A percentile compares a stretch with the other conserved stretches of the same genome.
These are phyloP conservation scores for Chrysopogon serrulatus DNA, from an alignment of 176 grass and related monocot genomes.

Conservation along the genomic window DNA sequence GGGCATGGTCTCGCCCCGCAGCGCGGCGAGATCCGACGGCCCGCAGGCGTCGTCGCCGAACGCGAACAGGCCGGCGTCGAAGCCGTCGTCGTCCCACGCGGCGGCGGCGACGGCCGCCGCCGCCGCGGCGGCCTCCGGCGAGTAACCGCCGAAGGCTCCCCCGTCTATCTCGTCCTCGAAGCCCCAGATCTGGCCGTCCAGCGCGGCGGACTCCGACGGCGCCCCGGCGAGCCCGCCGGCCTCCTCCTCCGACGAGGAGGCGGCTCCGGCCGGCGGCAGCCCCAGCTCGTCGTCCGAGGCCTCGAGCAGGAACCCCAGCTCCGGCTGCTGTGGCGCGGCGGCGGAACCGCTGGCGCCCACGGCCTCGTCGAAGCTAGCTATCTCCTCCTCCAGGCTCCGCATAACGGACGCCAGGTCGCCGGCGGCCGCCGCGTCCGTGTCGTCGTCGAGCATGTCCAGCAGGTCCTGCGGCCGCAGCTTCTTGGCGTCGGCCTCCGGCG, in stretches of 20 bases:
- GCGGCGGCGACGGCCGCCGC: not conserved
- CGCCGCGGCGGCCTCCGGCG: slow-evolving; percentile 7
- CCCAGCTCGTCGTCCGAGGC: slow-evolving; percentile 92
- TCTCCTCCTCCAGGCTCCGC: slow-evolving; percentile 73
- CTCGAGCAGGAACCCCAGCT: slow-evolving; percentile 64
- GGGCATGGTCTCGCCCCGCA: slow-evolving; percentile 49
- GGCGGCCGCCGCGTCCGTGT: slow-evolving; percentile 16
- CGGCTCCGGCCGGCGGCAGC: slow-evolving; percentile 35
- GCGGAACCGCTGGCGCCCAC: not conserved
- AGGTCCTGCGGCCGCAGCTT: slow-evolving; percentile 52
- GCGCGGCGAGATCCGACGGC: slow-evolving; percentile 31
- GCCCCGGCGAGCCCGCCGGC: not conserved
- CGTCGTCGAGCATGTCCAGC: slow-evolving; percentile 62
- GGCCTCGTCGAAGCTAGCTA: slow-evolving; percentile 33
- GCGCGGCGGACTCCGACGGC: not conserved
- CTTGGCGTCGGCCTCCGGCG: slow-evolving; percentile 4
- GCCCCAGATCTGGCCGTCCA: slow-evolving; percentile 43
- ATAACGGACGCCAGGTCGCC: slow-evolving; percentile 74
- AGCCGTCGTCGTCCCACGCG: slow-evolving; percentile 43
- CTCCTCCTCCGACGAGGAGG: not conserved
- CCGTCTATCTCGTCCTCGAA: slow-evolving; percentile 50
- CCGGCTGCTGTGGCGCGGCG: not conserved
- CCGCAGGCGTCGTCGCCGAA: slow-evolving; percentile 29
- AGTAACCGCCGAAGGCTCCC: not conserved
- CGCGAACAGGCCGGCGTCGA: slow-evolving; percentile 49